A percentile compares a stretch with the other conserved stretches of the same genome.
phyloP scores from a whole-genome alignment of 2,329 filamentous ascomycete genomes.

The Pseudocercospora ulei region DNA sequence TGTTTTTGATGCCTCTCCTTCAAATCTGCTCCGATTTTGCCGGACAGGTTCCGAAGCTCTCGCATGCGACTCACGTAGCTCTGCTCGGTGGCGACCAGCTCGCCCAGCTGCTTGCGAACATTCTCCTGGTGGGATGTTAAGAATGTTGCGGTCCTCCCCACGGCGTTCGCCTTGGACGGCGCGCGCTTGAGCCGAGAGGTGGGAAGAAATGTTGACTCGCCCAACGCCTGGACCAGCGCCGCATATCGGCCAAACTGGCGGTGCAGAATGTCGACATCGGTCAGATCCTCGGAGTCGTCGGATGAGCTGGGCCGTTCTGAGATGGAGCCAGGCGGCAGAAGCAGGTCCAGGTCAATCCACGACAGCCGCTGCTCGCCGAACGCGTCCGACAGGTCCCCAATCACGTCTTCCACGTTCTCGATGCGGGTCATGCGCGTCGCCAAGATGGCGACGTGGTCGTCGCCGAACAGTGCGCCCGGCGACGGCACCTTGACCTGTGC shows the following conservation, averaged over 20 bases:
- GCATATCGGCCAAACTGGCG: conserved; percentile 70
- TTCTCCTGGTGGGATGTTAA: conserved; percentile 72
- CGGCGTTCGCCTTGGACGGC: conserved; percentile 71
- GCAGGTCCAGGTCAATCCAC: conserved; percentile 78
- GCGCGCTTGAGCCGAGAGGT: conserved; percentile 75
- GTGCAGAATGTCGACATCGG: conserved; percentile 38
- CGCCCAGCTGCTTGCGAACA: conserved; percentile 76
- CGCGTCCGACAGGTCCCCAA: conserved; percentile 62
- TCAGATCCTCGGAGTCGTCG: conserved; percentile 23
- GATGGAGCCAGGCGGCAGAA: conserved; percentile 70
- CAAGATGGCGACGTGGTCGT: conserved; percentile 85
- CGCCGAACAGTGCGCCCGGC: conserved; percentile 64
- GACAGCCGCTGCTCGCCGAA: conserved; percentile 72
- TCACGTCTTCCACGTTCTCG: conserved; percentile 63
- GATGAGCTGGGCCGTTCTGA: conserved; percentile 26
- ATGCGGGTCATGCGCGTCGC: conserved; percentile 75
- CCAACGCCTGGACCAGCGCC: conserved; percentile 65
- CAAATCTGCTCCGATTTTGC: conserved; percentile 70
- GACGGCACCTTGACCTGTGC: conserved; percentile 45
- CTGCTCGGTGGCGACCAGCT: conserved; percentile 86
- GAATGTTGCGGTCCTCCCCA: conserved; percentile 70
- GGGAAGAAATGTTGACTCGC: conserved; percentile 75
- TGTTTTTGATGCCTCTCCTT: conserved; percentile 40
- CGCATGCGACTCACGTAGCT: conserved; percentile 60
- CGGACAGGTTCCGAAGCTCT: conserved; percentile 78